Conservation (phyloP, 768 basidiomycete genomes). For the Pleurotus cornucopiae region DNA sequence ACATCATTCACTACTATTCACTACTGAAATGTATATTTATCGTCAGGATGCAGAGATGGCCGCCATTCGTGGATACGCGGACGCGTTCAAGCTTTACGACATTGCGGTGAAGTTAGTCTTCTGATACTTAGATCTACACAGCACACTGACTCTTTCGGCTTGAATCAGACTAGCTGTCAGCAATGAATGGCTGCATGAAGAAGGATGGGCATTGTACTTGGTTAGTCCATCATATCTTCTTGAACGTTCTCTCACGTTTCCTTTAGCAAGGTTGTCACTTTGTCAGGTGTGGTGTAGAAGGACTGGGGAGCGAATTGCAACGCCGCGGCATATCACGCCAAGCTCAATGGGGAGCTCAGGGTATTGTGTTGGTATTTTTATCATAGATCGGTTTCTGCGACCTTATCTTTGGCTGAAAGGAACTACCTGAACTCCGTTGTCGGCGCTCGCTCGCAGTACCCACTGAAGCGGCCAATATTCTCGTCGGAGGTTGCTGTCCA, state of each 20-base stretch:
- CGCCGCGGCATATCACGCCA: conserved; percentile 62
- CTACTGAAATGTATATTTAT: background rate
- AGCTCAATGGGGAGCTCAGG: conserved; percentile 69
- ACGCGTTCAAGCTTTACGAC: conserved; percentile 66
- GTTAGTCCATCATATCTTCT: conserved; percentile 25
- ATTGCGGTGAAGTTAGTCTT: conserved; percentile 54
- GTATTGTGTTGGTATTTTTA: conserved; percentile 51
- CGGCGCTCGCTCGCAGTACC: conserved; percentile 40
- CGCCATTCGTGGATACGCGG: conserved; percentile 47
- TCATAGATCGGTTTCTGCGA: background rate
- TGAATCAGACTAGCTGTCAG: conserved; percentile 50
- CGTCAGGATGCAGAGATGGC: conserved; percentile 67
- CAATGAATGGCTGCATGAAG: conserved; percentile 69
- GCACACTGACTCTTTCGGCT: no score
- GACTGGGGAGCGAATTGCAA: conserved; percentile 64
- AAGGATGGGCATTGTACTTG: conserved; percentile 65
- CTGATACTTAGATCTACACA: background rate
- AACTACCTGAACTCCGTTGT: conserved; percentile 44
- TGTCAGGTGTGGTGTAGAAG: conserved; percentile 58
- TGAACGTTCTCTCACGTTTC: conserved; percentile 5
- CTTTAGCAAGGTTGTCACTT: conserved; percentile 69
- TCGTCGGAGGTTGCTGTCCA: conserved; percentile 62
- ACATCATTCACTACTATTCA: background rate
- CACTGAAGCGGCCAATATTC: conserved; percentile 52
- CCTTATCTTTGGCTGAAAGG: conserved; percentile 23